Base-by-base conservation (phyloP, 805 yeast species). In the Schizosaccharomyces osmophilus region DNA sequence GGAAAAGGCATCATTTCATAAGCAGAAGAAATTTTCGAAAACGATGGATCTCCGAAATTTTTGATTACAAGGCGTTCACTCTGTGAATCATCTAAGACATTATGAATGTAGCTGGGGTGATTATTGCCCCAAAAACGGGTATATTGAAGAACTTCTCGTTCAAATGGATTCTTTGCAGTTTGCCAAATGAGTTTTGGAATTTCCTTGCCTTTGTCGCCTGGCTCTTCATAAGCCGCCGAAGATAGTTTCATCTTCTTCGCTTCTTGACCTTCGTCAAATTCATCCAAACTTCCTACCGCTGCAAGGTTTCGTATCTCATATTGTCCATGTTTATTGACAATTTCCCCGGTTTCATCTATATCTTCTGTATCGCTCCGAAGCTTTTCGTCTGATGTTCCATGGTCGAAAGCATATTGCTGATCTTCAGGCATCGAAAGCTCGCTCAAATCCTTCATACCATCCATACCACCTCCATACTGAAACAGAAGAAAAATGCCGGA, bases 1-100 rank as follows among this genome's bases (percentile, higher is more conserved):
- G 78, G 78, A 67, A 80, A 82, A 1, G 98, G 98, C 79, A 93
- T 73, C 36, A 79, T 65, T 22, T 79, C 73, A 73, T 84, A 93
- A 0, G 97, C 95, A 64, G 77, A 76, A 0, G 81, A 74, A 3
- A 93, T 87, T 54, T 31, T 22, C 3, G 60, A 51, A 22, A 24
- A 5, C 8, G 57, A 51, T 1, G 31, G 19, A 29, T 51, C 36
- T 17, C 57, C 57, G 6, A 51, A 51, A 29, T 29, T 8, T 3
- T 17, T 29, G 31, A 9, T 51, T 17, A 51, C 31, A 22, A 51
- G 26, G 9, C 19, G 31, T 29, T 51, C 36, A 29, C 31, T 6
- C 13, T 51, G 36, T 17, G 22, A 24, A 29, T 51, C 57, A 11
- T 22, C 36, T 2, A 51, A 29, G 22, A 51, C 57, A 3, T 22